Percentiles rank a stretch among this genome's conserved stretches.
Conservation (phyloP, 2,329 filamentous ascomycete species). For the Nigrograna mackinnonii region DNA sequence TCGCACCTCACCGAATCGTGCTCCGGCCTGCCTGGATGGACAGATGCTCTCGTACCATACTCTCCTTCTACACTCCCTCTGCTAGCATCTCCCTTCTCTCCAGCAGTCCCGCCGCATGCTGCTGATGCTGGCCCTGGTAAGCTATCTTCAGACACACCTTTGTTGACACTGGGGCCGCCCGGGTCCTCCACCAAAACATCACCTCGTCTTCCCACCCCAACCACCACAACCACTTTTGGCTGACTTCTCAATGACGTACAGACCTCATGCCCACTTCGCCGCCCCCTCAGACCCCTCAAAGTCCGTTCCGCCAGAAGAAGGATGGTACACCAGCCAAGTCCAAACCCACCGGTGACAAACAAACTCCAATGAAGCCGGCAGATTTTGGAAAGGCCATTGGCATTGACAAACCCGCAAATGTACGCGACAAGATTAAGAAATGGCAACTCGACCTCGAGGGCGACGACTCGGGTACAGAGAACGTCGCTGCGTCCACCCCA, state of each 20-base stretch:
- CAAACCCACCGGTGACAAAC: too few relatives aligned
- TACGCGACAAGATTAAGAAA: slow-evolving; percentile 76
- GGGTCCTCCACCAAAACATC: slow-evolving; percentile 1
- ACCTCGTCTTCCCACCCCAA: not conserved
- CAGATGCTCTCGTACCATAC: not conserved
- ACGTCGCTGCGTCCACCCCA: slow-evolving; percentile 11
- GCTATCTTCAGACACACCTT: not conserved
- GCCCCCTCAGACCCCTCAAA: slow-evolving; percentile 8
- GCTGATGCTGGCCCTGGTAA: not conserved
- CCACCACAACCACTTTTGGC: slow-evolving; percentile 7
- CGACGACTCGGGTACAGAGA: slow-evolving; percentile 41
- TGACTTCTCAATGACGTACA: slow-evolving; percentile 13
- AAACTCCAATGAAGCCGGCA: slow-evolving; percentile 34
- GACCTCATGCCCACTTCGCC: slow-evolving; percentile 10
- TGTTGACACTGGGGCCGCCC: not conserved
- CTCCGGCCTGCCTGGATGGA: not conserved
- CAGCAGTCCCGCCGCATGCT: not conserved
- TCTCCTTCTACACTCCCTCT: not conserved
- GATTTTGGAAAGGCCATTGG: slow-evolving; percentile 45
- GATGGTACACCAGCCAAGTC: slow-evolving; percentile 34
- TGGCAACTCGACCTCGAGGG: slow-evolving; percentile 82
- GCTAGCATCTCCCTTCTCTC: not conserved
- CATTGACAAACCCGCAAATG: slow-evolving; percentile 49
- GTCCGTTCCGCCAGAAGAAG: slow-evolving; percentile 20
- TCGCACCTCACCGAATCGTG: not conserved